Conservation (phyloP, 768 basidiomycete species). For the Psilocybe azurescens region DNA sequence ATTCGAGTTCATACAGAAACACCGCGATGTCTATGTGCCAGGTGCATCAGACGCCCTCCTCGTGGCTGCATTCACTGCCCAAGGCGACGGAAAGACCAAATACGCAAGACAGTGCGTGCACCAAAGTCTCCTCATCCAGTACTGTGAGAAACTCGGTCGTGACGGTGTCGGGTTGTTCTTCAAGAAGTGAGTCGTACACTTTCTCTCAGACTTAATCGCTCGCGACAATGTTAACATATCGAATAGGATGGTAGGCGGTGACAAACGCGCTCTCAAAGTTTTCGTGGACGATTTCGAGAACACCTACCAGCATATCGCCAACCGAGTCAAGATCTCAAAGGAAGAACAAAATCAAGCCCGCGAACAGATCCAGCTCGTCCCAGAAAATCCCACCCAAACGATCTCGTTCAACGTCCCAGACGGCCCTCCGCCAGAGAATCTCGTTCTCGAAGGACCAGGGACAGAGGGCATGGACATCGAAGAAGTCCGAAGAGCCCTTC, state of each 20-base stretch:
- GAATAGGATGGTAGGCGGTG: constrained; percentile 79
- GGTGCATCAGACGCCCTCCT: constrained; percentile 93
- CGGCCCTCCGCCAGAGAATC: constrained; percentile 89
- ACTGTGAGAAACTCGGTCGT: constrained; percentile 89
- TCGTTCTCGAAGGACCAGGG: constrained; percentile 89
- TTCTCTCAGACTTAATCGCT: background rate
- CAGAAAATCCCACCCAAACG: constrained; percentile 75
- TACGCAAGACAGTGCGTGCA: constrained; percentile 91
- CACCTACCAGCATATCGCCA: constrained; percentile 82
- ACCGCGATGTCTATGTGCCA: constrained; percentile 84
- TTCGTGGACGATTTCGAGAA: constrained; percentile 90
- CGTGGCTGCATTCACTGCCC: constrained; percentile 87
- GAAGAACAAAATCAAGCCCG: constrained; percentile 64
- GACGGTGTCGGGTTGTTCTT: constrained; percentile 95
- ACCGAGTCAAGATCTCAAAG: constrained; percentile 71
- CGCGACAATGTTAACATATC: background rate
- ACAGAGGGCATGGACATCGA: constrained; percentile 82
- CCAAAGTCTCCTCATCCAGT: constrained; percentile 91
- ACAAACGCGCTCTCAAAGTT: constrained; percentile 75
- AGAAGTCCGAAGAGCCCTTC: constrained; percentile 84
- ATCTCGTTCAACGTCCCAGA: constrained; percentile 96
- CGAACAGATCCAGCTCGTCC: constrained; percentile 95
- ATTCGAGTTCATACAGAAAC: constrained; percentile 83
- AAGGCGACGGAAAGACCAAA: constrained; percentile 65
- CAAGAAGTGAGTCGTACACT: constrained; percentile 64